Evolutionary conservation across 192 early-diverging fungal genomes (phyloP).

Genomic region (Backusella australiensis): DNA sequence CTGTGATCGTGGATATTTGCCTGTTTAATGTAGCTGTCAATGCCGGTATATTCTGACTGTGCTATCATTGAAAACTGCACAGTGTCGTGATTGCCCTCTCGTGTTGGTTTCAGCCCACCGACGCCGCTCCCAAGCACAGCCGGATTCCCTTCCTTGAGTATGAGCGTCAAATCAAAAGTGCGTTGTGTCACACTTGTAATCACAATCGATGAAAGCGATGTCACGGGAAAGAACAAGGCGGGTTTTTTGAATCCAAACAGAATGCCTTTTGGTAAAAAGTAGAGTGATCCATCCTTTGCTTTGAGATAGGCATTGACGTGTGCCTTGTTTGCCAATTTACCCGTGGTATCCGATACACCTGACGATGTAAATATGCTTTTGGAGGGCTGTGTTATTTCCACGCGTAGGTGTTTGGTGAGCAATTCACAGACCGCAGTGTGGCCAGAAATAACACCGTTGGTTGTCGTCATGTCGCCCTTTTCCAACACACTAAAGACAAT

Average conservation of each 20-base stretch:
- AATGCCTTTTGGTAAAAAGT: slow-evolving; percentile 42
- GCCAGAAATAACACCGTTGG: background rate
- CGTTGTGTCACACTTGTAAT: slow-evolving; percentile 38
- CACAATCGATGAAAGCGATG: slow-evolving; percentile 27
- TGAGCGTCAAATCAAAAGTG: slow-evolving; percentile 39
- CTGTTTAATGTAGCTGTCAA: slow-evolving; percentile 35
- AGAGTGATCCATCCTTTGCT: slow-evolving; percentile 38
- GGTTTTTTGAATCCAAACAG: slow-evolving; percentile 58
- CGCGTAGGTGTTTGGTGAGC: background rate
- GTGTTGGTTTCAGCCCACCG: background rate
- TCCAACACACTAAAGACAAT: background rate
- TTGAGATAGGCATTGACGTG: slow-evolving; percentile 30
- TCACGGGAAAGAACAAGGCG: slow-evolving; percentile 42
- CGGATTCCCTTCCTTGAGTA: background rate
- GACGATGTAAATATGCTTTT: background rate
- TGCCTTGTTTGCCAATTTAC: background rate
- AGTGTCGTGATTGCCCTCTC: slow-evolving; percentile 5
- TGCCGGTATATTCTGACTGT: slow-evolving; percentile 40
- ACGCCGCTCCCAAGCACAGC: slow-evolving; percentile 13
- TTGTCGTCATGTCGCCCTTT: background rate
- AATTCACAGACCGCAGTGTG: background rate
- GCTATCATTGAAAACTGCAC: slow-evolving; percentile 41
- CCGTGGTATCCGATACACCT: background rate
- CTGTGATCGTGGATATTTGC: slow-evolving; percentile 32
- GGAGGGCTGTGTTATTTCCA: background rate